Base-by-base conservation (phyloP, 164 flowering plant genomes). In the Magnolia officinalis region DNA sequence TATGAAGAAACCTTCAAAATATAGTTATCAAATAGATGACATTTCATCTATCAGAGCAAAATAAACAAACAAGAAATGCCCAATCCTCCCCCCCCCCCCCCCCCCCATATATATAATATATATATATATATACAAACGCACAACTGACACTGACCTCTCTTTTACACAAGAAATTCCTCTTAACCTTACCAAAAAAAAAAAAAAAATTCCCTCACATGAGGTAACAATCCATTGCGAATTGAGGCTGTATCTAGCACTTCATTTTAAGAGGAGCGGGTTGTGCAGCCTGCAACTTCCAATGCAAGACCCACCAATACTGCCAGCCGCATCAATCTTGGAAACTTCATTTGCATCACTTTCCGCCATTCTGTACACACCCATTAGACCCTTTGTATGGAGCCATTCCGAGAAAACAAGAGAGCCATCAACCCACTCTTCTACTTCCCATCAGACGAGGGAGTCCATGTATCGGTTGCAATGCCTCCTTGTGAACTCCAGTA, bases 401-500 rank as follows among this genome's bases (percentile, higher is more conserved):
- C 29, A n/a, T 68, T 31, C 13, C n/a, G 61, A 16, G 61, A 55
- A 16, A 55, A 55, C 61, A 9, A 16, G 16, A 55, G 61, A 11
- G 2, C 29, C 61, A 55, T 55, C 61, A 55, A 55, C 50, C 8
- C 19, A 29, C 21, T 68, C 20, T 8, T 68, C 71, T 5, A 14
- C 16, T 6, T 20, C 11, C 31, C n/a, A 24, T 71, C 79, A 89
- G 50, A 86, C 52, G 26, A 89, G 71, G 37, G 87, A 78, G 49
- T 90, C 87, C 74, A 88, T 68, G 75, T 93, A 92, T 1, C 37
- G 73, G 65, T 86, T 79, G 59, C 67, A 72, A 13, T 73, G 88
- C 77, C 79, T 85, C 77, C 91, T 77, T 77, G 85, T 91, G 82
- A 88, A 92, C 88, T 95, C 99, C 55, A 95, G 64, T 66, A 95